Conservation (phyloP, 2,329 filamentous ascomycete genomes). For the Chaetomiaceae sp. region DNA sequence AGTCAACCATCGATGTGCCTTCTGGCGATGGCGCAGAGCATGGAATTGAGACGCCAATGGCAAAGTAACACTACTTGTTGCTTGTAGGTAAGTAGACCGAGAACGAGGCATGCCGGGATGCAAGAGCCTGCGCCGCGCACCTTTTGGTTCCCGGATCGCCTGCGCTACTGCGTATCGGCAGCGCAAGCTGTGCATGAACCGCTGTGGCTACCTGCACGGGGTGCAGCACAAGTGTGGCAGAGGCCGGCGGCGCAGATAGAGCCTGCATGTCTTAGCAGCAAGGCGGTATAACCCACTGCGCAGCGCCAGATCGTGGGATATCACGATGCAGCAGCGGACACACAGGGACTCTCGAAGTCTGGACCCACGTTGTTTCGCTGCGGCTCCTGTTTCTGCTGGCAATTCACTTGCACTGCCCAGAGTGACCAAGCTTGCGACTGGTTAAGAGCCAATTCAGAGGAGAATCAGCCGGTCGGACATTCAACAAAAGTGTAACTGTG, state of each 20-base stretch:
- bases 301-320: neutral
- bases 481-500: too few species aligned
- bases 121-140: neutral
- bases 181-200: constrained; percentile 17
- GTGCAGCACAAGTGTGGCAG: constrained; percentile 3
- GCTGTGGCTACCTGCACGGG: constrained; percentile 13
- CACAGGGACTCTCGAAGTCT: neutral
- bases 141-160: constrained; percentile 25
- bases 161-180: constrained; percentile 24
- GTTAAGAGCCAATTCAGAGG: too few species aligned
- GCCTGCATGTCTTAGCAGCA: constrained; percentile 6
- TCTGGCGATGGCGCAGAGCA: too few species aligned
- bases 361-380: too few species aligned
- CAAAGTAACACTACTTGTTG: too few species aligned
- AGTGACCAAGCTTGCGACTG: too few species aligned
- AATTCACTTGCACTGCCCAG: too few species aligned
- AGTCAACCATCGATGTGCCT: too few species aligned
- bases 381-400: too few species aligned
- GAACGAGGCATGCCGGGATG: neutral
- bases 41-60: too few species aligned
- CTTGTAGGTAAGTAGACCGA: too few species aligned
- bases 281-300: neutral
- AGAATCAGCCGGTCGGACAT: too few species aligned
- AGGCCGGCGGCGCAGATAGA: neutral
- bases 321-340: neutral